phyloP scores from a whole-genome alignment of 2,329 filamentous ascomycete genomes.

The Berkeleyomyces rouxiae region DNA sequence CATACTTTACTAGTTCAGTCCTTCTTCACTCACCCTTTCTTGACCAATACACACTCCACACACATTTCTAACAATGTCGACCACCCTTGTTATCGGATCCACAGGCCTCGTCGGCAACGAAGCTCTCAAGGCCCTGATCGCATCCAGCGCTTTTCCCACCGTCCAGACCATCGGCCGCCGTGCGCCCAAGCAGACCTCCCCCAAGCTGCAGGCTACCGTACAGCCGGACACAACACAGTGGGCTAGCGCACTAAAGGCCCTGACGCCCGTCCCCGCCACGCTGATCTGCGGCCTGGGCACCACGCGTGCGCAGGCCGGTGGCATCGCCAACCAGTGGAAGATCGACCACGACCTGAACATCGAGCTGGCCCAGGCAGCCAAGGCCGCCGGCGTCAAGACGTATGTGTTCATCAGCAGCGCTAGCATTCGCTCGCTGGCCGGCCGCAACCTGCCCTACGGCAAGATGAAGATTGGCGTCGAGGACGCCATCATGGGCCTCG shows the following conservation, averaged over 20 bases:
- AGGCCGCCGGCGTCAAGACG: constrained; percentile 50
- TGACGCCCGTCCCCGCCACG: constrained; percentile 39
- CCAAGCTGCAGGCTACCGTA: constrained; percentile 47
- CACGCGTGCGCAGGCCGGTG: constrained; percentile 57
- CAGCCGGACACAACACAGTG: constrained; percentile 54
- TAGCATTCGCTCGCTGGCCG: constrained; percentile 28
- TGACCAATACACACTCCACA: background rate
- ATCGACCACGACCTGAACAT: constrained; percentile 81
- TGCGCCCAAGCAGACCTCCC: constrained; percentile 32
- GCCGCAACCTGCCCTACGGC: constrained; percentile 32
- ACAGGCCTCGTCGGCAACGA: constrained; percentile 56
- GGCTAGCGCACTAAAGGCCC: constrained; percentile 39
- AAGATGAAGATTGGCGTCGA: constrained; percentile 81
- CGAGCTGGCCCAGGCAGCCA: constrained; percentile 58
- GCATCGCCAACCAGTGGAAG: constrained; percentile 64
- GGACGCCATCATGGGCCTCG: constrained; percentile 52
- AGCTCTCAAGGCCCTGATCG: constrained; percentile 53
- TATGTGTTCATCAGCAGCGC: constrained; percentile 60
- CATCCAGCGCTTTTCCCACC: constrained; percentile 30
- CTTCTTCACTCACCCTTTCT: background rate
- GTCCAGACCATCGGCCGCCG: constrained; percentile 53
- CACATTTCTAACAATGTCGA: constrained; percentile 24
- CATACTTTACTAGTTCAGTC: background rate
- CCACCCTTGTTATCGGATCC: constrained; percentile 41
- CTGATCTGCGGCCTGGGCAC: constrained; percentile 71